phyloP scores from a whole-genome alignment of 2,329 filamentous ascomycete genomes.

The Chaetomium strumarium region DNA sequence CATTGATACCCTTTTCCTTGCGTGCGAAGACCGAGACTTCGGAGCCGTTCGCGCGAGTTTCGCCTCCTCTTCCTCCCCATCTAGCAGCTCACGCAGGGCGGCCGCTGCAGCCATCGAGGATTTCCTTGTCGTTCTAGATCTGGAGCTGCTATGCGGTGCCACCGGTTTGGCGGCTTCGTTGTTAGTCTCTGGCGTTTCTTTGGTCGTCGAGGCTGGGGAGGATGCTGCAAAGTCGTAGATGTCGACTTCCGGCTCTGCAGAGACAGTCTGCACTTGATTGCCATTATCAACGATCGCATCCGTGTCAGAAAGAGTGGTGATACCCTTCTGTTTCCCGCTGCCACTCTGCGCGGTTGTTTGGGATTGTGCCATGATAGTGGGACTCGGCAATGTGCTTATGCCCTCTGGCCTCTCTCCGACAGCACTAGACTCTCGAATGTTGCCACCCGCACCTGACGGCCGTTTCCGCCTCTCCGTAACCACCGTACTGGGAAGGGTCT shows the following conservation, averaged over 20 bases:
- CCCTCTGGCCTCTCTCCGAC: conserved; percentile 16
- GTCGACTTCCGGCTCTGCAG: conserved; percentile 30
- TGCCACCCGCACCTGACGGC: conserved; percentile 28
- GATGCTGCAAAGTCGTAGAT: conserved; percentile 51
- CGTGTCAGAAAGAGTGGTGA: background rate
- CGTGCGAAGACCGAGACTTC: conserved; percentile 2
- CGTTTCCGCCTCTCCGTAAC: conserved; percentile 38
- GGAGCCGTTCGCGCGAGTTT: background rate
- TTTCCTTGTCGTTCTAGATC: conserved; percentile 15
- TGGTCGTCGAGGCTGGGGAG: conserved; percentile 33
- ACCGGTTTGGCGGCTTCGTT: background rate
- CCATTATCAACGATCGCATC: background rate
- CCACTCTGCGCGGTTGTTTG: background rate
- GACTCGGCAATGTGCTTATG: background rate
- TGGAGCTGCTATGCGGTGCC: conserved; percentile 20
- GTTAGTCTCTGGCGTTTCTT: background rate
- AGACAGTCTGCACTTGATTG: background rate
- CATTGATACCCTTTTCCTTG: conserved; percentile 40
- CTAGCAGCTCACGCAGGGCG: conserved; percentile 23
- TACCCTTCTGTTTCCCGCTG: background rate
- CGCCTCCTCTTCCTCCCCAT: conserved; percentile 23
- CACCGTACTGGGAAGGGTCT: conserved; percentile 30
- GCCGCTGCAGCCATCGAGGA: conserved; percentile 19
- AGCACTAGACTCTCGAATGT: conserved; percentile 14
- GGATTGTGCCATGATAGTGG: background rate